Percentiles rank a stretch among this genome's conserved stretches.
phyloP scores from a whole-genome alignment of 2,329 filamentous ascomycete species.

The Plectosphaerella sp. region DNA sequence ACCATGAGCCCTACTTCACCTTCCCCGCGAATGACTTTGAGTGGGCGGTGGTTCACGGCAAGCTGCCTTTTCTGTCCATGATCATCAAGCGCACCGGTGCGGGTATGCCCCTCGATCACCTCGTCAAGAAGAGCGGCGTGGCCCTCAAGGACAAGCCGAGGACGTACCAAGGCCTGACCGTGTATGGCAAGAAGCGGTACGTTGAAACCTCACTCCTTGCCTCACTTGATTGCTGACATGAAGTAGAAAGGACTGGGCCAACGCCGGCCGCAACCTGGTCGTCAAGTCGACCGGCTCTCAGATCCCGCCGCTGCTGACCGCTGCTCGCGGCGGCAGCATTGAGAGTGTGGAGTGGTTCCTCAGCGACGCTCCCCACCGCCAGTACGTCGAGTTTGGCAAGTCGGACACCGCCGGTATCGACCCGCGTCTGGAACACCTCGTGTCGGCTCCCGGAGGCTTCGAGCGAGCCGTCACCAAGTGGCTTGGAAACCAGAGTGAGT shows the following conservation, averaged over 20 bases:
- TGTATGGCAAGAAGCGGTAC: slow-evolving; percentile 66
- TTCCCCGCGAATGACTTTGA: slow-evolving; percentile 37
- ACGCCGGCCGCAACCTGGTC: slow-evolving; percentile 47
- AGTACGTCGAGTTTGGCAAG: slow-evolving; percentile 63
- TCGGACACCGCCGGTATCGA: slow-evolving; percentile 58
- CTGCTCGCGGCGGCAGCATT: slow-evolving; percentile 54
- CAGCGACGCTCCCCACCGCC: slow-evolving; percentile 61
- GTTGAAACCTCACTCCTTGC: background rate
- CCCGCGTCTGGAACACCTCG: slow-evolving; percentile 56
- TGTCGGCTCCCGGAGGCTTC: slow-evolving; percentile 55
- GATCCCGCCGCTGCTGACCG: slow-evolving; percentile 56
- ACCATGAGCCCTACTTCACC: slow-evolving; percentile 29
- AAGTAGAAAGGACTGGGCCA: slow-evolving; percentile 63
- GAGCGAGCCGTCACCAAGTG: slow-evolving; percentile 59
- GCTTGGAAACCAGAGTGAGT: slow-evolving; percentile 56
- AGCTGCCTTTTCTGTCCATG: slow-evolving; percentile 53
- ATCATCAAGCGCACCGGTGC: slow-evolving; percentile 64
- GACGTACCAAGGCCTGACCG: slow-evolving; percentile 72
- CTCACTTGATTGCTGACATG: slow-evolving; percentile 9
- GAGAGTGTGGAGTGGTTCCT: slow-evolving; percentile 73
- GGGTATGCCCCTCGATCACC: slow-evolving; percentile 62
- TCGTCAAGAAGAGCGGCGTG: slow-evolving; percentile 63
- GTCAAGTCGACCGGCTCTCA: slow-evolving; percentile 32
- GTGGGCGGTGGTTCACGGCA: slow-evolving; percentile 39
- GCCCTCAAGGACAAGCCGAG: slow-evolving; percentile 60